Evolutionary conservation across 257 asterid species (phyloP), one percentile per base, ranked within the genome.

Genomic region (Cruciata laevipes): DNA sequence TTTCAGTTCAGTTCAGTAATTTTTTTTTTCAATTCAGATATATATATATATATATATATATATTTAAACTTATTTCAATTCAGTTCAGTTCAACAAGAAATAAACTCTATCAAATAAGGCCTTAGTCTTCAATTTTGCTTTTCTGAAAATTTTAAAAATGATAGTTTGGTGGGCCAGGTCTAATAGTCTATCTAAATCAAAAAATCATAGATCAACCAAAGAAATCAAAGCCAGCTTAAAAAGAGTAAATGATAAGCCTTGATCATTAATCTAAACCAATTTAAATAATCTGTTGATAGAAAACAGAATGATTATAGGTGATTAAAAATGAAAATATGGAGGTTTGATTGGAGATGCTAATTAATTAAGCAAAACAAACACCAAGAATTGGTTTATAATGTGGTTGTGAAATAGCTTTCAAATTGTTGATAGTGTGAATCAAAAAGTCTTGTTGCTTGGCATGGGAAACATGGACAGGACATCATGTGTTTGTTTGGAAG

Each of bases 391-490:
- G 65, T 49, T 56, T 62, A n/a, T 51, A 18, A 20, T 52, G 69
- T 72, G 44, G 89, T 76, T 84, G 83, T 42, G 9, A 72, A 71
- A 77, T 85, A 20, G 52, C 85, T 84, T 75, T 82, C 90, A 84
- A 84, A 23, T 66, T 65, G 35, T 14, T 52, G 5, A 71, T 75
- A 72, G 61, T 37, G 44, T 42, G 51, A 65, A 67, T 66, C 71
- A 63, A 23, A 63, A 23, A 42, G 33, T 25, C 35, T 33, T 4
- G 30, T 7, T 32, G 71, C 75, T 21, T 63, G 51, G 23, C 53
- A 68, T 49, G 42, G 11, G 60, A 5, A 20, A 20, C 25, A 20
- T 13, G 21, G 59, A 16, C 32, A 24, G 78, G 63, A 55, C 72
- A 67, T 67, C 35, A 71, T 33, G 14, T 27, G 74, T 74, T 87